Evolutionary conservation across 257 asterid species (phyloP).

Genomic region (Fraxinus anomala): DNA sequence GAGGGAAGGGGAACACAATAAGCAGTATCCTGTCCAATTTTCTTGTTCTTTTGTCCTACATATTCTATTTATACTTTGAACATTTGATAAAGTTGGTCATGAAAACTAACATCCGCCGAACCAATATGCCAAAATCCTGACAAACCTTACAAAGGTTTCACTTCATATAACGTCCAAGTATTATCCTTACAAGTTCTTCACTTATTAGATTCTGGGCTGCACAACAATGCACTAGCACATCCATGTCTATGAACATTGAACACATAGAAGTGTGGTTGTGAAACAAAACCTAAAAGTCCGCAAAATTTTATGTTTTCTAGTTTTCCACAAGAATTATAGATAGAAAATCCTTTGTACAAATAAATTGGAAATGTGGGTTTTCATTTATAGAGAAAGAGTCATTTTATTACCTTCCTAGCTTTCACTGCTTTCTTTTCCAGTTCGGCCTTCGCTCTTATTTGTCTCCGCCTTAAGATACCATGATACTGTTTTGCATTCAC

Average conservation of each 20-base stretch:
- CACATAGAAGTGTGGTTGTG: slow-evolving; percentile 19
- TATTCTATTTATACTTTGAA: not conserved
- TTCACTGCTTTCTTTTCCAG: slow-evolving; percentile 63
- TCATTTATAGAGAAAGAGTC: not conserved
- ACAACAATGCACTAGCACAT: not conserved
- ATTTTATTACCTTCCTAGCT: slow-evolving; percentile 57
- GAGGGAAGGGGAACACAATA: not conserved
- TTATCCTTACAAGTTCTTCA: slow-evolving; percentile 11
- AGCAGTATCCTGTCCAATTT: slow-evolving; percentile 5
- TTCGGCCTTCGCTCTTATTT: slow-evolving; percentile 79
- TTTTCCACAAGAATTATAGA: not conserved
- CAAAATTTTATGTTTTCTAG: not conserved
- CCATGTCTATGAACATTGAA: not conserved
- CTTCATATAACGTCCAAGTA: not conserved
- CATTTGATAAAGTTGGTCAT: not conserved
- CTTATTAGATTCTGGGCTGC: not conserved
- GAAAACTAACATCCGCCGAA: not conserved
- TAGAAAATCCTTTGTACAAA: not conserved
- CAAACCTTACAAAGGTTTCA: not conserved
- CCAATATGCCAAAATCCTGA: slow-evolving; percentile 7
- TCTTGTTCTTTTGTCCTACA: not conserved
- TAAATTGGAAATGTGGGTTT: not conserved
- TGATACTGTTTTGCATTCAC: slow-evolving; percentile 83
- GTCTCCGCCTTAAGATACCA: slow-evolving; percentile 77
- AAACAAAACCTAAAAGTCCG: not conserved